Evolutionary conservation across 495 filamentous ascomycete species (phyloP).

Genomic region (Tuber magnatum): DNA sequence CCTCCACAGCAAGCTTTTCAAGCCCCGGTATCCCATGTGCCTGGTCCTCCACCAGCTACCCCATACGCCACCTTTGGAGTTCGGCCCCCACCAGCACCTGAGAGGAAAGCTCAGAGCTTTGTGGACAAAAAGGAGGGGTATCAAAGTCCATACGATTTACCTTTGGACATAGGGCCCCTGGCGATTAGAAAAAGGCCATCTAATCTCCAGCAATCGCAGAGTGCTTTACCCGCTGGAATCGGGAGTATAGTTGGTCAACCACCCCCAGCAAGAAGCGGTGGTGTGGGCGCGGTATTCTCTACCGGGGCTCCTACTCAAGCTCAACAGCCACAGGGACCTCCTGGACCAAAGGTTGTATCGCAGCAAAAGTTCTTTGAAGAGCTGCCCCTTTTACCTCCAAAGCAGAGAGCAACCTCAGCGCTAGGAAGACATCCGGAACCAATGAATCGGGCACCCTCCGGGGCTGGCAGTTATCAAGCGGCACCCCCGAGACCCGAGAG

Average conservation of each 20-base stretch:
- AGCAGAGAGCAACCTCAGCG: constrained; percentile 48
- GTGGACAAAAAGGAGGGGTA: constrained; percentile 88
- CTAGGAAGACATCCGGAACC: constrained; percentile 23
- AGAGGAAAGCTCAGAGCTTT: constrained; percentile 66
- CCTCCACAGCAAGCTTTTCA: constrained; percentile 40
- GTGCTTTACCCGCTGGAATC: constrained; percentile 38
- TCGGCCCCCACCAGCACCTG: constrained; percentile 44
- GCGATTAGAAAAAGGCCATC: constrained; percentile 46
- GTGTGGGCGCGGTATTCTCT: constrained; percentile 48
- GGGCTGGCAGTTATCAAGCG: constrained; percentile 18
- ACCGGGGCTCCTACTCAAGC: constrained; percentile 41
- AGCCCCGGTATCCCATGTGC: constrained; percentile 44
- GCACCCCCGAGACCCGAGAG: constrained; percentile 28
- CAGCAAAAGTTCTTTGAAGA: constrained; percentile 54
- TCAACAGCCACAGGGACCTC: constrained; percentile 33
- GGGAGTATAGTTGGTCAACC: constrained; percentile 44
- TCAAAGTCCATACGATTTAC: constrained; percentile 86
- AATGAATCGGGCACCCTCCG: constrained; percentile 37
- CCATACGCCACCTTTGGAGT: constrained; percentile 41
- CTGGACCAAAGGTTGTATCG: constrained; percentile 31
- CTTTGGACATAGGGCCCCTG: constrained; percentile 69
- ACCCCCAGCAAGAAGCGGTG: constrained; percentile 57
- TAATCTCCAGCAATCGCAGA: constrained; percentile 45
- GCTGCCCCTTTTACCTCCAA: constrained; percentile 58
- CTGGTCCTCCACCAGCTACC: constrained; percentile 18